Conservation (phyloP, 768 basidiomycete species). For the Pleurotus tuber-regium region DNA sequence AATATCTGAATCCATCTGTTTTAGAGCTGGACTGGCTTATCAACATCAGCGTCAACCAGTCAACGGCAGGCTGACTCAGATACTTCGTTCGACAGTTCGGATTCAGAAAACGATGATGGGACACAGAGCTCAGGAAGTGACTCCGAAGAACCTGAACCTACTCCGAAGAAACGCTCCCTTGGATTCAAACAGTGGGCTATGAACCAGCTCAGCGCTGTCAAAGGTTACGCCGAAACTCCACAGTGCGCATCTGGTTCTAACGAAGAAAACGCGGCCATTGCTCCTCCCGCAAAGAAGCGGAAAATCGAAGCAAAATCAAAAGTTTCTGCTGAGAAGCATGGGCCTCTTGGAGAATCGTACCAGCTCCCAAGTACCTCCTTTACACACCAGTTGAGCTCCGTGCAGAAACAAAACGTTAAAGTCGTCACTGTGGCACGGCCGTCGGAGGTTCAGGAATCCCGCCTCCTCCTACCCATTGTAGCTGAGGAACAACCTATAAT, state of each 20-base stretch:
- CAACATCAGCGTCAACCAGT: too few relatives aligned
- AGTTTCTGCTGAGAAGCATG: conserved; percentile 49
- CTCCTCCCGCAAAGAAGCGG: conserved; percentile 44
- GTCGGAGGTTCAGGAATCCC: conserved; percentile 67
- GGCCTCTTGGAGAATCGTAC: conserved; percentile 77
- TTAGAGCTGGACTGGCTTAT: conserved; percentile 46
- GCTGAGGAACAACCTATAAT: conserved; percentile 94
- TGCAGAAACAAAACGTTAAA: conserved; percentile 32
- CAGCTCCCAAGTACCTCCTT: conserved; percentile 66
- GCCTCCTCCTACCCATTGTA: conserved; percentile 83
- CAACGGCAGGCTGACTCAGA: conserved; percentile 46
- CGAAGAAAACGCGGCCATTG: conserved; percentile 19
- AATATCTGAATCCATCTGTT: too few relatives aligned
- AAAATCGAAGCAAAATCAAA: conserved; percentile 31
- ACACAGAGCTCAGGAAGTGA: conserved; percentile 22
- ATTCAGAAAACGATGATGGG: conserved; percentile 73
- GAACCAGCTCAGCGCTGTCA: conserved; percentile 61
- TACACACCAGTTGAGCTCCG: conserved; percentile 41
- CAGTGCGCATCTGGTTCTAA: conserved; percentile 15
- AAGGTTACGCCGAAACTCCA: conserved; percentile 32
- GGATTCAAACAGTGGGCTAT: conserved; percentile 92
- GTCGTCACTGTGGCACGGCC: conserved; percentile 59
- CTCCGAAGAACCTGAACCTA: conserved; percentile 20
- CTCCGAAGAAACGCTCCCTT: conserved; percentile 30
- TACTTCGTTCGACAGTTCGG: conserved; percentile 74